Conservation (phyloP, 306 rosid species). For the Nissolia schottii region DNA sequence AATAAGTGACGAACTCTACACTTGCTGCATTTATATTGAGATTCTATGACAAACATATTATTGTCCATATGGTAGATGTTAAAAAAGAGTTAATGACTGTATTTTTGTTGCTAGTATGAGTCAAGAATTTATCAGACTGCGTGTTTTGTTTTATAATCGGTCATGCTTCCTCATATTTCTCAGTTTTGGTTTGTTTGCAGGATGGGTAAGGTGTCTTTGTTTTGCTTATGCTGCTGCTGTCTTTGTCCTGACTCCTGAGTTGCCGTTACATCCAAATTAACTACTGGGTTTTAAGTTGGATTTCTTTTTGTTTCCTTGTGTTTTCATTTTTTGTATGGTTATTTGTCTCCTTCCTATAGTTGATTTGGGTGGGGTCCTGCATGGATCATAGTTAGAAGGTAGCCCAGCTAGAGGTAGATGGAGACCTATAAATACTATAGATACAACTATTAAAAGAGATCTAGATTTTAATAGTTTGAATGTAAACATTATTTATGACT, state of each 20-base stretch:
- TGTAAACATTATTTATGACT: too few species aligned
- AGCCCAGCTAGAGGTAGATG: too few species aligned
- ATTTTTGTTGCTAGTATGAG: not conserved
- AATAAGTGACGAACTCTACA: not conserved
- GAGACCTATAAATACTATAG: too few species aligned
- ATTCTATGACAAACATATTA: not conserved
- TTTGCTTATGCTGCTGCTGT: constrained; percentile 19
- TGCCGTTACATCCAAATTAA: constrained; percentile 2
- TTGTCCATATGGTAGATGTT: not conserved
- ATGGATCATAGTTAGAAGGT: not conserved
- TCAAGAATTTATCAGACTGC: not conserved
- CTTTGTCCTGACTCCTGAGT: not conserved
- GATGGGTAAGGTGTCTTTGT: constrained; percentile 74
- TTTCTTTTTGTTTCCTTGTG: constrained; percentile 1
- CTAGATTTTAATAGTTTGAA: too few species aligned
- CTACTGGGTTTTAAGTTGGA: constrained; percentile 32
- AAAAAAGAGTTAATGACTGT: not conserved
- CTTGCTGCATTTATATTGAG: not conserved
- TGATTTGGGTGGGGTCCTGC: not conserved
- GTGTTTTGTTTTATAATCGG: not conserved
- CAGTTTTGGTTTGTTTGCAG: constrained; percentile 53
- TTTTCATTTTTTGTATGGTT: not conserved
- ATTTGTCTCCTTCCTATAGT: not conserved
- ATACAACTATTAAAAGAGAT: too few species aligned
- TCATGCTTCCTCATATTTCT: constrained; percentile 9